These are phyloP conservation scores for Solanum appendiculatum DNA, from an alignment of 257 asterid species.

Conservation along the genomic window DNA sequence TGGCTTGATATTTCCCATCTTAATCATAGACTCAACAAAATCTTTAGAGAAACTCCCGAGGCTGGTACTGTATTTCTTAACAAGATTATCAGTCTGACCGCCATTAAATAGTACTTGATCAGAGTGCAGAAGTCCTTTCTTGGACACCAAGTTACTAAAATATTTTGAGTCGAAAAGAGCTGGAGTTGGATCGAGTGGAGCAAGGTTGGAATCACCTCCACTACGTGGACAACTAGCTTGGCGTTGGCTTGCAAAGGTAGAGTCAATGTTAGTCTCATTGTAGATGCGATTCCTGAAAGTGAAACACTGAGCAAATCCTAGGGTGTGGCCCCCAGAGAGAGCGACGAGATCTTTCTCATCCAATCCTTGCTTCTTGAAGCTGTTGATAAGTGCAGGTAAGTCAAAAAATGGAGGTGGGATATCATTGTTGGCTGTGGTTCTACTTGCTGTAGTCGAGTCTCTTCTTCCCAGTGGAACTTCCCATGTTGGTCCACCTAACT, in stretches of 20 bases:
- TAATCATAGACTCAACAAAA: neutral
- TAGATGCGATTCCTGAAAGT: conserved; percentile 21
- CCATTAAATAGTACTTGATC: conserved; percentile 40
- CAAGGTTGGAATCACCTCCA: conserved; percentile 29
- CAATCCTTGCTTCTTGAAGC: conserved; percentile 28
- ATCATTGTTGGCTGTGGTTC: conserved; percentile 17
- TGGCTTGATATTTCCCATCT: neutral
- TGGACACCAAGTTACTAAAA: conserved; percentile 5
- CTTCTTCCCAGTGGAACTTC: conserved; percentile 39
- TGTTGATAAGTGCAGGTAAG: conserved; percentile 16
- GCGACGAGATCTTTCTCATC: conserved; percentile 24
- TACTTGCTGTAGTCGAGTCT: conserved; percentile 37
- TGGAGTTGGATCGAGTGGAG: conserved; percentile 21
- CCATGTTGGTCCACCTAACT: conserved; percentile 48
- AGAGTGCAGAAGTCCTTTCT: conserved; percentile 35
- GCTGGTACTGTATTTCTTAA: neutral
- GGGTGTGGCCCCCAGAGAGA: conserved; percentile 41
- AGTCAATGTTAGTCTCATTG: conserved; percentile 18
- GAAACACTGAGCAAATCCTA: conserved; percentile 33
- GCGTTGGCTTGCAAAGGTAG: conserved; percentile 2
- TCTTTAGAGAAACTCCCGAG: neutral
- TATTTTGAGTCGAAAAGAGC: conserved; percentile 23
- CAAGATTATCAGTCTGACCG: conserved; percentile 14
- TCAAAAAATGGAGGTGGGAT: conserved; percentile 30
- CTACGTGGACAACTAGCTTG: conserved; percentile 22